These are phyloP conservation scores for fission yeast (Schizosaccharomyces pombe) DNA, from an alignment of 805 yeast species.

Conservation along the genomic window DNA sequence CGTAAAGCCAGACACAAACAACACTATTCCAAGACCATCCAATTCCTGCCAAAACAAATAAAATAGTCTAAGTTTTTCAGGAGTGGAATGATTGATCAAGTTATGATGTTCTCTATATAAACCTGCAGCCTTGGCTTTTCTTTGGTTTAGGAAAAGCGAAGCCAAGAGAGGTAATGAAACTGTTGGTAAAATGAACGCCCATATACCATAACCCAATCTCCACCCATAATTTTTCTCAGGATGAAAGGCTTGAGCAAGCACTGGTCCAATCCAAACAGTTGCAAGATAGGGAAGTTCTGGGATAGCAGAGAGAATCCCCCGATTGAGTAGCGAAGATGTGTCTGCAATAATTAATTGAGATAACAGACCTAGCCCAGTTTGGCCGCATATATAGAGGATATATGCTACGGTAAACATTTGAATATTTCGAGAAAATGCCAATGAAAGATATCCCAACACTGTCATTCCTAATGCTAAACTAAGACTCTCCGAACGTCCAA, in stretches of 20 bases:
- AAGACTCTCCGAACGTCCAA: constrained; percentile 36
- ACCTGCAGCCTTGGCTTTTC: constrained; percentile 6
- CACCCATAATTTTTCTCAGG: constrained; percentile 17
- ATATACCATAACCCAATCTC: constrained; percentile 33
- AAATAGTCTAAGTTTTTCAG: too few relatives aligned
- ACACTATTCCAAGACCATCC: constrained; percentile 32
- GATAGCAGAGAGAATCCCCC: constrained; percentile 19
- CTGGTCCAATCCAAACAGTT: constrained; percentile 22
- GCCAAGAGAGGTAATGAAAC: constrained; percentile 13
- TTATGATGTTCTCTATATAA: constrained; percentile 1
- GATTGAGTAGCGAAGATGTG: constrained; percentile 19
- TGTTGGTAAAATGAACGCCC: constrained; percentile 24
- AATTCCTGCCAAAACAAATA: constrained; percentile 19
- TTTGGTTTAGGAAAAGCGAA: constrained; percentile 9
- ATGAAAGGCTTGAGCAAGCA: constrained; percentile 13
- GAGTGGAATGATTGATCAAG: not conserved
- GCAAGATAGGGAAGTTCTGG: constrained; percentile 21
- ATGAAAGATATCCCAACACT: constrained; percentile 26
- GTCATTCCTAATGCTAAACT: constrained; percentile 30
- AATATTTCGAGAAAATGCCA: constrained; percentile 14
- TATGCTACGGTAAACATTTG: constrained; percentile 13
- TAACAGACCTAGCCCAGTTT: constrained; percentile 18
- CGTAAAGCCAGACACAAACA: constrained; percentile 30
- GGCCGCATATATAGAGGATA: constrained; percentile 19
- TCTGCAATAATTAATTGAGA: constrained; percentile 19